Base-by-base conservation (phyloP, 495 filamentous ascomycete species). In the Annulohypoxylon stygium region DNA sequence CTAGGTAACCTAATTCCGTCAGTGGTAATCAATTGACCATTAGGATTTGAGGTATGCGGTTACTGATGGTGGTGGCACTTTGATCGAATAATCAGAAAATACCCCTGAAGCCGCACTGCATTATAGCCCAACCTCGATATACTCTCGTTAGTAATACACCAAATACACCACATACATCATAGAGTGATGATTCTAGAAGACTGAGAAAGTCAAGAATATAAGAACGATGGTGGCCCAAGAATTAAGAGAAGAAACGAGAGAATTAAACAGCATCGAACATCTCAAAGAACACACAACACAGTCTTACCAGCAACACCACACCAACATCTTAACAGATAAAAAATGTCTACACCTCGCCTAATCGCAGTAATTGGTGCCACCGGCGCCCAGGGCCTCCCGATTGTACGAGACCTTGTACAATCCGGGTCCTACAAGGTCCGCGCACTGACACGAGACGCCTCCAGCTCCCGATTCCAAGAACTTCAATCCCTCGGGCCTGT, bases 351-450 rank as follows among this genome's bases (percentile, higher is more conserved):
- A 14, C 59, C 75, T 45, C 73, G 75, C 6, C 72, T 80, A 11
- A 76, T 86, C 54, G 80, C 84, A 51, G 75, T 86, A 41, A 82
- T 89, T 53, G 86, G 86, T 33, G 87, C 84, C 33, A 89, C 87
- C 9, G 86, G 87, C 8, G 87, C 86, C 66, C 87, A 89, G 71
- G 87, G 87, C 33, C 81, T 83, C 11, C 83, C 86, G 6, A 78
- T 88, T 3, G 77, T 88, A 67, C 75, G 78, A 64, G 85, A 80
- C 3, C 80, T 88, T 20, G 76, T 81, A 34, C 41, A 80, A 33
- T 82, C 83, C 54, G 69, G 75, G 16, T 72, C 75, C 47, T 88
- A 88, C 76, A 51, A 73, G 23, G 79, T 88, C 64, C 79, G 84
- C 11, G 70, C 87, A 14, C 78, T 89, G 12, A 88, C 86, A n/a